phyloP scores from a whole-genome alignment of 306 rosid species.

The Lathyrus oleraceus region DNA sequence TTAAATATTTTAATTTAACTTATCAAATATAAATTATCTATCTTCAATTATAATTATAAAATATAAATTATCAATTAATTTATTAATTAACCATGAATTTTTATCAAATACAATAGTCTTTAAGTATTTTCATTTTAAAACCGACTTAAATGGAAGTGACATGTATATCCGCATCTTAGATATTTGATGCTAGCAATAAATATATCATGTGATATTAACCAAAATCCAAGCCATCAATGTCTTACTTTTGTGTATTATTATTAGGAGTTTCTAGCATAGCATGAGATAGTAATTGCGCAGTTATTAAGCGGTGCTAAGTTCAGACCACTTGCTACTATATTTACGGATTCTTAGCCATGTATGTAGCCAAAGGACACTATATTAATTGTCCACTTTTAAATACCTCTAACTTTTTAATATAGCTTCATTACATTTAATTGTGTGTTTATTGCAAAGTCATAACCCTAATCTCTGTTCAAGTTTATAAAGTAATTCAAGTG shows the following conservation, averaged over 20 bases:
- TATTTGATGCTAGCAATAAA: neutral
- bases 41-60: no score
- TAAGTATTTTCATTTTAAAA: no score
- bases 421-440: neutral
- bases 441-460: neutral
- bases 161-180: neutral
- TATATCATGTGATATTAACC: slow-evolving; percentile 28
- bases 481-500: no score
- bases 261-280: neutral
- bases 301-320: slow-evolving; percentile 9
- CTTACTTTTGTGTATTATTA: neutral
- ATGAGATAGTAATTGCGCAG: slow-evolving; percentile 23
- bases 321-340: neutral
- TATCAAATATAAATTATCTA: no score
- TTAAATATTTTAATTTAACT: no score
- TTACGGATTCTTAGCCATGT: neutral
- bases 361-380: neutral
- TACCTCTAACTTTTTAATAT: neutral
- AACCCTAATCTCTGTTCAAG: no score
- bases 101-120: no score
- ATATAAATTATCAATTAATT: no score
- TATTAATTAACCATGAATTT: no score
- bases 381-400: neutral
- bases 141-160: no score
- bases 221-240: neutral